These are phyloP conservation scores for Prototheca wickerhamii DNA, from an alignment of 163 green algal genomes.

Conservation along the genomic window DNA sequence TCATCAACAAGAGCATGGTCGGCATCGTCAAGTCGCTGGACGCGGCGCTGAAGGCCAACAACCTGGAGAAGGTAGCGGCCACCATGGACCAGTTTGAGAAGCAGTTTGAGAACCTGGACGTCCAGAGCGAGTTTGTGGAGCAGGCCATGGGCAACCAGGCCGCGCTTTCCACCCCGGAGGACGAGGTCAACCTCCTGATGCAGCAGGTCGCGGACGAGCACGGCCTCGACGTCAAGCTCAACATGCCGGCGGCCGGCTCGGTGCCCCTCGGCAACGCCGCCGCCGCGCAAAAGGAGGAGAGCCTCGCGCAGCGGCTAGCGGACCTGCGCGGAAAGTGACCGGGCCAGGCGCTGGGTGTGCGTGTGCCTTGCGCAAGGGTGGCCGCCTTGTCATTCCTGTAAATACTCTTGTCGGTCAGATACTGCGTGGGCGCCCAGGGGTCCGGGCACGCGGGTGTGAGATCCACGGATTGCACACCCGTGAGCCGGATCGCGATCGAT, in stretches of 20 bases:
- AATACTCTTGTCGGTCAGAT: too few relatives aligned
- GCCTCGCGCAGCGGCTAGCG: conserved; percentile 55
- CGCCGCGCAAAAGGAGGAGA: conserved; percentile 31
- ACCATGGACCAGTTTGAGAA: conserved; percentile 81
- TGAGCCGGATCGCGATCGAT: too few relatives aligned
- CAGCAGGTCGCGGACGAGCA: conserved; percentile 89
- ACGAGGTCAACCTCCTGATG: conserved; percentile 74
- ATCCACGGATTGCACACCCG: too few relatives aligned
- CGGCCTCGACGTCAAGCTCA: conserved; percentile 65
- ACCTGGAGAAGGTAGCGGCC: conserved; percentile 78
- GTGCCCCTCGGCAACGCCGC: conserved; percentile 24
- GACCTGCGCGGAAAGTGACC: conserved; percentile 53
- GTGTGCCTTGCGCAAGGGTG: background rate
- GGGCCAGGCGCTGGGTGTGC: background rate
- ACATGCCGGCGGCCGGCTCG: conserved; percentile 44
- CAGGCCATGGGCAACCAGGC: conserved; percentile 81
- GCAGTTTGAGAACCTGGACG: conserved; percentile 95
- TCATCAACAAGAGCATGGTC: conserved; percentile 84
- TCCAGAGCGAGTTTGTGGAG: conserved; percentile 85
- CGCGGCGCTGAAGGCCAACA: conserved; percentile 72
- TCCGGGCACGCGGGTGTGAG: too few relatives aligned
- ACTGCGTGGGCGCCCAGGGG: too few relatives aligned
- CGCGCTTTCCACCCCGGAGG: conserved; percentile 66
- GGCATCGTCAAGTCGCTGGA: conserved; percentile 90
- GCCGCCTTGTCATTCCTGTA: background rate